These are phyloP conservation scores for Trichoderma sp. DNA, from an alignment of 2,329 filamentous ascomycete species.

Conservation along the genomic window DNA sequence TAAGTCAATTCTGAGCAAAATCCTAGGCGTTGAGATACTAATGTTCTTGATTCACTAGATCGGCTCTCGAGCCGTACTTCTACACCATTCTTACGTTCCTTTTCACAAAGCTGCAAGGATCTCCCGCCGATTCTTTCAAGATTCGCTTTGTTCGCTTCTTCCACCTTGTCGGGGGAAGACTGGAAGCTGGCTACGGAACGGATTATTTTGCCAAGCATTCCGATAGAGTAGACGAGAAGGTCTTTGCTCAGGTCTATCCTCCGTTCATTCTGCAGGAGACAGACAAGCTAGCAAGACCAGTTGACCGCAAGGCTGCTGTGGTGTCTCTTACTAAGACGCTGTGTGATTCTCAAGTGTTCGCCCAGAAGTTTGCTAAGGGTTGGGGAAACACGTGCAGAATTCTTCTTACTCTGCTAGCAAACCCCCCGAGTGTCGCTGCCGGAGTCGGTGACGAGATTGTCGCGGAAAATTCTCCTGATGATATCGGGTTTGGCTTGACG, in stretches of 20 bases:
- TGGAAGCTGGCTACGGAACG: slow-evolving; percentile 78
- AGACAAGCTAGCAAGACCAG: slow-evolving; percentile 78
- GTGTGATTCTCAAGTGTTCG: slow-evolving; percentile 80
- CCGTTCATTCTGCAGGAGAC: slow-evolving; percentile 84
- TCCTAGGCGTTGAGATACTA: neutral
- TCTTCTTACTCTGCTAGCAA: slow-evolving; percentile 84
- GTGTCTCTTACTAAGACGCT: slow-evolving; percentile 91
- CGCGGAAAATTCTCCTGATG: slow-evolving; percentile 86
- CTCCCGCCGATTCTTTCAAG: slow-evolving; percentile 72
- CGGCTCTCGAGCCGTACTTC: slow-evolving; percentile 72
- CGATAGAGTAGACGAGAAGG: slow-evolving; percentile 73
- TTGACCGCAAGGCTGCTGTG: slow-evolving; percentile 90
- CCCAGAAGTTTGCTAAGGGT: slow-evolving; percentile 76
- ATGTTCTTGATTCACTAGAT: slow-evolving; percentile 37
- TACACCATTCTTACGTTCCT: slow-evolving; percentile 75
- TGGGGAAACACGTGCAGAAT: slow-evolving; percentile 89
- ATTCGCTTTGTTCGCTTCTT: slow-evolving; percentile 91
- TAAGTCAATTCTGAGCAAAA: slow-evolving; percentile 41
- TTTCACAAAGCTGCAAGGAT: slow-evolving; percentile 70
- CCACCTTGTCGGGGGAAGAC: slow-evolving; percentile 77
- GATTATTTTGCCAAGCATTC: slow-evolving; percentile 87
- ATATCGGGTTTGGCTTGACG: slow-evolving; percentile 89
- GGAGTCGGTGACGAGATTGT: slow-evolving; percentile 72
- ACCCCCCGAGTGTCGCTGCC: slow-evolving; percentile 68
- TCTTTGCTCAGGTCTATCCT: slow-evolving; percentile 84